These are phyloP conservation scores for Tylopilus vinaceipallidus DNA, from an alignment of 768 basidiomycete genomes.

Conservation along the genomic window DNA sequence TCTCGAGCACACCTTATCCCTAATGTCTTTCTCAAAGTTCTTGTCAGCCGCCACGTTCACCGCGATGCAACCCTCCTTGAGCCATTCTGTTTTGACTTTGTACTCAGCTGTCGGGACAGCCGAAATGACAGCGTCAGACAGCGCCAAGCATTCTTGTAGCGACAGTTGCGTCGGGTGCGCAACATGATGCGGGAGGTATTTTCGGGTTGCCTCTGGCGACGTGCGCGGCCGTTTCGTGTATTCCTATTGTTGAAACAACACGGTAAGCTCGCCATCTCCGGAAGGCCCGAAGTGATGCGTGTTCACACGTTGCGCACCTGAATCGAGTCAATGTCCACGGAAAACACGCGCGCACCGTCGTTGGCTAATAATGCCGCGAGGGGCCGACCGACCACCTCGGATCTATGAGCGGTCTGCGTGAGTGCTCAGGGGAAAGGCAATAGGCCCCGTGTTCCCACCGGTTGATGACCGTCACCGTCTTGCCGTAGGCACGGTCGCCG, in stretches of 20 bases:
- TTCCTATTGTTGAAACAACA: slow-evolving; percentile 46
- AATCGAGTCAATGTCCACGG: slow-evolving; percentile 92
- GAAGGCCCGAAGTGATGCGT: not conserved
- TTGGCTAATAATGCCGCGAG: slow-evolving; percentile 95
- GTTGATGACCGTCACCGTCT: slow-evolving; percentile 92
- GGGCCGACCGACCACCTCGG: slow-evolving; percentile 96
- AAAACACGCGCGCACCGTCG: slow-evolving; percentile 94
- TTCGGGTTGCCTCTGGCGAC: slow-evolving; percentile 39
- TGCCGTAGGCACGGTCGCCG: slow-evolving; percentile 93
- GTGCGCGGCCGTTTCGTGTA: slow-evolving; percentile 86
- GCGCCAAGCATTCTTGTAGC: slow-evolving; percentile 74
- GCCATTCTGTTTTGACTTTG: slow-evolving; percentile 83
- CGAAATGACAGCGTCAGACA: slow-evolving; percentile 91
- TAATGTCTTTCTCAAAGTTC: slow-evolving; percentile 92
- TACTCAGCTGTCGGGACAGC: slow-evolving; percentile 86
- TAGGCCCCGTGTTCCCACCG: slow-evolving; percentile 45
- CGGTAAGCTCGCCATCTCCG: not conserved
- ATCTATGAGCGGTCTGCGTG: slow-evolving; percentile 42
- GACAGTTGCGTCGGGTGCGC: slow-evolving; percentile 67
- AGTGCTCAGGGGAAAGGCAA: not conserved
- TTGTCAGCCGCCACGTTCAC: slow-evolving; percentile 93
- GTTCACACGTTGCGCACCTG: slow-evolving; percentile 45
- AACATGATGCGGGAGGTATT: slow-evolving; percentile 83
- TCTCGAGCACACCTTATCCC: slow-evolving; percentile 72
- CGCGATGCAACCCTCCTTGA: slow-evolving; percentile 94